Evolutionary conservation across 2,329 filamentous ascomycete genomes (phyloP).

Genomic region (Colletotrichum zoysiae): DNA sequence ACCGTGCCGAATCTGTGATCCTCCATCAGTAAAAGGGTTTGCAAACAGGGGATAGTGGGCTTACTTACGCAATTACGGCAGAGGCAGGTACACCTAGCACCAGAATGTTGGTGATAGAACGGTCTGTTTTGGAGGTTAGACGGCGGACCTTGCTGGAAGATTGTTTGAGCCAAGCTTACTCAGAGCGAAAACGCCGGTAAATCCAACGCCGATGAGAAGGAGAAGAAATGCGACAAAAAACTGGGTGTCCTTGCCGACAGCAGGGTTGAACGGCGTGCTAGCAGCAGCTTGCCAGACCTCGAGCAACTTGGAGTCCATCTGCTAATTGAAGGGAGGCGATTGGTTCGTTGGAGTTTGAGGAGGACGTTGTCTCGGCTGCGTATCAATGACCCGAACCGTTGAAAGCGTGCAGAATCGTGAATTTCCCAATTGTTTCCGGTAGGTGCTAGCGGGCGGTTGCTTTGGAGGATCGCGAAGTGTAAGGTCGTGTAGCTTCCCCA

Average conservation of each 20-base stretch:
- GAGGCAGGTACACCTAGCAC: conserved; percentile 88
- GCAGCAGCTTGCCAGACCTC: conserved; percentile 95
- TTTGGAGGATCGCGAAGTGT: conserved; percentile 27
- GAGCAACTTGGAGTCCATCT: conserved; percentile 84
- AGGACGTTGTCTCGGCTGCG: neutral
- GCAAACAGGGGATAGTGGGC: conserved; percentile 8
- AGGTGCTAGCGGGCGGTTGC: conserved; percentile 17
- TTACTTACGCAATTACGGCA: conserved; percentile 85
- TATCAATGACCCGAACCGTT: conserved; percentile 1
- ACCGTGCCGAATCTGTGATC: conserved; percentile 85
- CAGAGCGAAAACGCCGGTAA: conserved; percentile 85
- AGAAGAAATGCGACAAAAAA: conserved; percentile 85
- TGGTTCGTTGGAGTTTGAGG: neutral
- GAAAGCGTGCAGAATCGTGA: conserved; percentile 10
- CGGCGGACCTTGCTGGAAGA: conserved; percentile 12
- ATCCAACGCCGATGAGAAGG: conserved; percentile 76
- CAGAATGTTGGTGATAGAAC: conserved; percentile 81
- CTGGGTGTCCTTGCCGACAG: conserved; percentile 84
- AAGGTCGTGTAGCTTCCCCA: conserved; percentile 36
- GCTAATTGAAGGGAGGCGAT: conserved; percentile 20
- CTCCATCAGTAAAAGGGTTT: conserved; percentile 26
- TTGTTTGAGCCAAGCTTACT: conserved; percentile 68
- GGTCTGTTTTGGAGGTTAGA: conserved; percentile 69
- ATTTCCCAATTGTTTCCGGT: conserved; percentile 1
- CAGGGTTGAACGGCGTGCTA: conserved; percentile 84